These are phyloP conservation scores for Capsicum chinense DNA, from an alignment of 257 asterid genomes.

Conservation along the genomic window DNA sequence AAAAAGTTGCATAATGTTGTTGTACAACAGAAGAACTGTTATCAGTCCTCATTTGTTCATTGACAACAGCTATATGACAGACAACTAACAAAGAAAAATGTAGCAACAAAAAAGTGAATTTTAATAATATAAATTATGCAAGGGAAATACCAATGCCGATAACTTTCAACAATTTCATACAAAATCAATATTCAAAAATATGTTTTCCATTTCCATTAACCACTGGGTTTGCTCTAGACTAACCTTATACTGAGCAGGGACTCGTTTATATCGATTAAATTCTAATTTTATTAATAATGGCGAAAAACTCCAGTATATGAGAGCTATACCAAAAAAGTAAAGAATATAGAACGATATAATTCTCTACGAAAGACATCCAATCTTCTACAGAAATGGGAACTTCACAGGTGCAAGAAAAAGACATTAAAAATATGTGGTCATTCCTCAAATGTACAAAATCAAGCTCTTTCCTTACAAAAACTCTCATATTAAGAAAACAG, in stretches of 20 bases:
- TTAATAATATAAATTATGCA: background rate
- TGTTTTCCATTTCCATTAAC: constrained; percentile 18
- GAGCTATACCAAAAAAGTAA: background rate
- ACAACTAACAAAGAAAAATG: background rate
- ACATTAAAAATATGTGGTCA: background rate
- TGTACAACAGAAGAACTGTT: constrained; percentile 6
- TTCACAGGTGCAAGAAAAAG: background rate
- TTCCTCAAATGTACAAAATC: background rate
- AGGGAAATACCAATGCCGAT: background rate
- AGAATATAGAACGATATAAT: background rate
- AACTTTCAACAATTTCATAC: background rate
- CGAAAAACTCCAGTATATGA: background rate
- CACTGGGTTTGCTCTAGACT: background rate
- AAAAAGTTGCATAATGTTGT: background rate
- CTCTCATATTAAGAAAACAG: background rate
- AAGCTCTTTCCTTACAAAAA: background rate
- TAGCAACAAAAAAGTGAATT: background rate
- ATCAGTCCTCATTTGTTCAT: constrained; percentile 11
- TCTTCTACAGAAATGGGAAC: background rate
- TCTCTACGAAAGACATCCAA: background rate
- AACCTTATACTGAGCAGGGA: background rate
- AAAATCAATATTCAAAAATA: background rate
- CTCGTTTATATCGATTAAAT: background rate
- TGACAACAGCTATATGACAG: background rate
- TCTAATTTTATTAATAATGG: background rate